Evolutionary conservation across 2,329 filamentous ascomycete genomes (phyloP).

Genomic region (Plectosphaerella cucumerina): DNA sequence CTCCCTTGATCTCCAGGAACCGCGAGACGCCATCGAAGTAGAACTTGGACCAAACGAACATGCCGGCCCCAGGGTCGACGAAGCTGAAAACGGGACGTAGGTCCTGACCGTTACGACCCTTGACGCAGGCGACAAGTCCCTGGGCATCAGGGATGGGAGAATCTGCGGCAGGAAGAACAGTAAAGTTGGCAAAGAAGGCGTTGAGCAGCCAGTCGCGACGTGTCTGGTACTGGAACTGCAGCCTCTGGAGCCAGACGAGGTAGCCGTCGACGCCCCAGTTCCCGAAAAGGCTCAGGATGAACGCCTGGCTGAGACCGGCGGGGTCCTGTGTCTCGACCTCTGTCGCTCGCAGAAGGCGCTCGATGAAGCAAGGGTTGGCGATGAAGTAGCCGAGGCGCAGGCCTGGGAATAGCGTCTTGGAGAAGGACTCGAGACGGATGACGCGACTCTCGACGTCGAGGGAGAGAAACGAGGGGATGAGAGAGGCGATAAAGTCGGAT

Average conservation of each 20-base stretch:
- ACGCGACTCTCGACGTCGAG: constrained; percentile 20
- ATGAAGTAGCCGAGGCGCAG: constrained; percentile 63
- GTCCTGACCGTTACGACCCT: neutral
- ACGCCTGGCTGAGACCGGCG: constrained; percentile 58
- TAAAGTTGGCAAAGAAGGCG: constrained; percentile 35
- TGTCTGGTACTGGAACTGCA: constrained; percentile 64
- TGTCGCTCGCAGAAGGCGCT: constrained; percentile 21
- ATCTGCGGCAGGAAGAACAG: constrained; percentile 12
- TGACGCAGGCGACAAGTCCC: constrained; percentile 17
- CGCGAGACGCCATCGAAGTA: constrained; percentile 15
- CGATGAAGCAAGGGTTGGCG: constrained; percentile 22
- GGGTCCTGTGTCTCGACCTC: constrained; percentile 63
- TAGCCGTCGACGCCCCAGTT: constrained; percentile 73
- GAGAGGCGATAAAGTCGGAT: constrained; percentile 11
- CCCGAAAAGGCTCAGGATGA: constrained; percentile 32
- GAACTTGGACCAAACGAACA: constrained; percentile 27
- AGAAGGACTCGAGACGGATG: constrained; percentile 18
- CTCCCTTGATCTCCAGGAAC: constrained; percentile 16
- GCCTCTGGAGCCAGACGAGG: constrained; percentile 66
- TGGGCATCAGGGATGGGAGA: constrained; percentile 10
- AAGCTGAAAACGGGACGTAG: constrained; percentile 22
- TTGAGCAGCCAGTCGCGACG: constrained; percentile 61
- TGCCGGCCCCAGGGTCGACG: constrained; percentile 21
- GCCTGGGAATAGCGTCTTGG: constrained; percentile 51
- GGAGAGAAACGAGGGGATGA: constrained; percentile 18